Conservation (phyloP, 1,139 yeast species). For the Yamadazyma diospyri region DNA sequence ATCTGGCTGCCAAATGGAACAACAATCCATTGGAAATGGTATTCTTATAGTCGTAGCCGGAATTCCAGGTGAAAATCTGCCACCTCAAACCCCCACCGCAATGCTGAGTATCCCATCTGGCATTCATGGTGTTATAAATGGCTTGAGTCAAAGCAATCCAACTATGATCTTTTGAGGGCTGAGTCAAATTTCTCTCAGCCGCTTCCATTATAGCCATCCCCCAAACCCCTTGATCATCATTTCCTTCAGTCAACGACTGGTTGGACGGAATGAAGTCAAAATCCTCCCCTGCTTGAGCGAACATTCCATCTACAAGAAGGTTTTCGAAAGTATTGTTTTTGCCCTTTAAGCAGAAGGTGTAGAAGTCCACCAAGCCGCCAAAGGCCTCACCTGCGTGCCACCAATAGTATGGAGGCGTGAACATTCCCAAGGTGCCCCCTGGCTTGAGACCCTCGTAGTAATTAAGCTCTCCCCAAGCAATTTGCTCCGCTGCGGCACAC, state of each 20-base stretch:
- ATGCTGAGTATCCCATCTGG: conserved; percentile 63
- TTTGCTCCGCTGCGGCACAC: conserved; percentile 48
- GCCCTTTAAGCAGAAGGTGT: conserved; percentile 42
- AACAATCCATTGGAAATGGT: conserved; percentile 75
- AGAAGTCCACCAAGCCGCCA: conserved; percentile 57
- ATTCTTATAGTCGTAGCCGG: conserved; percentile 78
- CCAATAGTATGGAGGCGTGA: conserved; percentile 62
- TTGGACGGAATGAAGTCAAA: conserved; percentile 55
- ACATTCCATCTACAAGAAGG: conserved; percentile 40
- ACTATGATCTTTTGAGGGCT: conserved; percentile 44
- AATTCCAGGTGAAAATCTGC: conserved; percentile 77
- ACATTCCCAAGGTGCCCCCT: conserved; percentile 63
- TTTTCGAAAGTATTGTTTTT: conserved; percentile 41
- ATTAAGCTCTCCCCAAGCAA: conserved; percentile 52
- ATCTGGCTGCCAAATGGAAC: conserved; percentile 73
- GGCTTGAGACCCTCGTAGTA: conserved; percentile 50
- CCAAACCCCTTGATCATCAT: conserved; percentile 75
- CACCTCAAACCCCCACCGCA: conserved; percentile 83
- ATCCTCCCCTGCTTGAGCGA: conserved; percentile 50
- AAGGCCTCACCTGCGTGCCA: conserved; percentile 72
- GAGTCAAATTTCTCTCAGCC: conserved; percentile 56
- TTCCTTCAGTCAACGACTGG: conserved; percentile 63
- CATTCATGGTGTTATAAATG: conserved; percentile 69
- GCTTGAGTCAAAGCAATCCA: conserved; percentile 77
- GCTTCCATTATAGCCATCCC: conserved; percentile 60